Evolutionary conservation across 768 basidiomycete species (phyloP), one percentile per base, ranked within the genome.

Genomic region (Russula emetica): DNA sequence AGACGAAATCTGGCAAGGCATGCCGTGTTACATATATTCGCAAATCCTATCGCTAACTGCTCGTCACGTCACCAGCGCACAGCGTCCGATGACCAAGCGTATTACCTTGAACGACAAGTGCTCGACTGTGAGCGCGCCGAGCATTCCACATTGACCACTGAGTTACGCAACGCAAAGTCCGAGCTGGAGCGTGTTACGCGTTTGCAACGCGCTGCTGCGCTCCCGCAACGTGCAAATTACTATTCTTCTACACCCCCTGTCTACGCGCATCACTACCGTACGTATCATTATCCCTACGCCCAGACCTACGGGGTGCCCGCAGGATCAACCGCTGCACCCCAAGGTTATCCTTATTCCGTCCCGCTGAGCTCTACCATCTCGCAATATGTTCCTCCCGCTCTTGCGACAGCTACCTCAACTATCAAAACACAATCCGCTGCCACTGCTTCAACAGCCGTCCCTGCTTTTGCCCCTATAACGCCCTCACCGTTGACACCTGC

Each of bases 141-240:
- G 66, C 83, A 82, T 13, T 76, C 83, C 1, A 71, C 76, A 58
- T 71, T 88, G 26, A 83, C 76, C 60, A 78, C 78, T 26, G 86
- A 90, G 67, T 74, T 90, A 56, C 83, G 86, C 60, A 78, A 78
- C 40, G 83, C 83, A 26, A 81, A 86, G 36, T 75, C 80, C 47
- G 87, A 90, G 65, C 75, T 85, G 58, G 90, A 92, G 69, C 81
- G 80, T 60, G 71, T 86, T 58, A 85, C 90, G 67, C 80, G 85
- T 64, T 86, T 88, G 74, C 88, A 86, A 72, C 86, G 86, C 34
- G 76, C 78, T 18, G 75, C 73, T 55, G 74, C 75, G 14, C 74
- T 76, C n/a, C 71, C 78, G 20, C 57, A 69, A 42, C 67, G 63
- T 3, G 32, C 66, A 47, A 52, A 58, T 7, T 68, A 68, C 44